Conservation (phyloP, 225 moss, liverwort and hornwort species). For the Sphagnum tenellum region DNA sequence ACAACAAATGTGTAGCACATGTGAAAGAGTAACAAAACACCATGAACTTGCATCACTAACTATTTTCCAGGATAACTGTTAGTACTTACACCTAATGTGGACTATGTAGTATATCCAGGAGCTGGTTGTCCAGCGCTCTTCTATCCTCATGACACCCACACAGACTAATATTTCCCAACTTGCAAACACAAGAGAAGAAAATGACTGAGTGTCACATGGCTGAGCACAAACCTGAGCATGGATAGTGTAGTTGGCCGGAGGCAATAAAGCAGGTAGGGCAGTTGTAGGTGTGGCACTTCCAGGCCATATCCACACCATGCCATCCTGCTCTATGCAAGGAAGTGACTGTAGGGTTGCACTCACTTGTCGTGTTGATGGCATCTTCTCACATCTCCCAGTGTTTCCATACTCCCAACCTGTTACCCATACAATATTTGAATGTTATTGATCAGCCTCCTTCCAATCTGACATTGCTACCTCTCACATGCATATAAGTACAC, state of each 20-base stretch:
- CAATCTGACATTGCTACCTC: too few relatives aligned
- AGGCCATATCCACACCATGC: constrained; percentile 99
- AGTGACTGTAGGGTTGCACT: constrained; percentile 54
- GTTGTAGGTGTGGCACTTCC: constrained; percentile 76
- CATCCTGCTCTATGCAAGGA: constrained; percentile 92
- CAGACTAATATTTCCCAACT: background rate
- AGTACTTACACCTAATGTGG: background rate
- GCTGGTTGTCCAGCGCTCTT: background rate
- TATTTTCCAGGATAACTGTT: too few relatives aligned
- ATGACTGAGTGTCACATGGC: background rate
- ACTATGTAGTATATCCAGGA: background rate
- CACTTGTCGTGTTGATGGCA: constrained; percentile 85
- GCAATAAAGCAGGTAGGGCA: constrained; percentile 50
- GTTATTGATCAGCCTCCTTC: too few relatives aligned
- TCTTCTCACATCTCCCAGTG: constrained; percentile 83
- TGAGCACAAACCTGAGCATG: constrained; percentile 54
- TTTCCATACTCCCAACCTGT: constrained; percentile 93
- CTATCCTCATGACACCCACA: background rate
- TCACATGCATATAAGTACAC: too few relatives aligned
- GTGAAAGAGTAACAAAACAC: background rate
- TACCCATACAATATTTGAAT: background rate
- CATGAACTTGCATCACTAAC: too few relatives aligned
- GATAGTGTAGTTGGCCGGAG: constrained; percentile 65
- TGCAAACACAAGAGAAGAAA: background rate
- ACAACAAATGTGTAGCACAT: too few relatives aligned